Conservation (phyloP, 345 rosid genomes). For the Linum lewisii region DNA sequence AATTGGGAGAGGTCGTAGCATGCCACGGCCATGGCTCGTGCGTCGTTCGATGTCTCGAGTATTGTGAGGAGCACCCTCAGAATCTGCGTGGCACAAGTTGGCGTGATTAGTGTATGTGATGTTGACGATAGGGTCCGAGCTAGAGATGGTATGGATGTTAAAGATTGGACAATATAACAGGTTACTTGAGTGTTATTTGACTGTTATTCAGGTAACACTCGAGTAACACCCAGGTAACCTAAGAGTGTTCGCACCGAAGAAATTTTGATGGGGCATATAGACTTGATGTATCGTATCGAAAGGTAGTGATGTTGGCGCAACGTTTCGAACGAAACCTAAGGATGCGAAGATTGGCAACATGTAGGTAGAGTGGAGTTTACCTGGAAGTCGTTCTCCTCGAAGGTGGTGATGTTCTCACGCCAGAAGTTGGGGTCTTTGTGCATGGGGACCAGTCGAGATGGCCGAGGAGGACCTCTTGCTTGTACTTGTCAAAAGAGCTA, state of each 20-base stretch:
- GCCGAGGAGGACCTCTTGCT: slow-evolving; percentile 93
- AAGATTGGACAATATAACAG: too few species aligned
- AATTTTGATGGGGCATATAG: too few species aligned
- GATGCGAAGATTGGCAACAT: too few species aligned
- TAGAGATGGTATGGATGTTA: neutral
- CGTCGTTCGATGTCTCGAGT: slow-evolving; percentile 78
- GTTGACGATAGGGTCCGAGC: neutral
- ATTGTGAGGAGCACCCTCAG: slow-evolving; percentile 85
- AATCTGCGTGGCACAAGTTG: slow-evolving; percentile 38
- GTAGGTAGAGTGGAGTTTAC: slow-evolving; percentile 27
- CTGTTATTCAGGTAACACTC: too few species aligned
- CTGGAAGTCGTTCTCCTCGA: slow-evolving; percentile 97
- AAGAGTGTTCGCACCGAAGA: too few species aligned
- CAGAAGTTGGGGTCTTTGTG: slow-evolving; percentile 88
- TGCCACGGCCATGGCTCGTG: slow-evolving; percentile 80
- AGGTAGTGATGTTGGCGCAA: too few species aligned
- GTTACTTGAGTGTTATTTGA: too few species aligned
- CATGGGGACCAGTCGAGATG: slow-evolving; percentile 99
- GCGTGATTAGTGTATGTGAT: neutral
- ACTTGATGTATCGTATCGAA: too few species aligned
- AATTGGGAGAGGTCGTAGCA: slow-evolving; percentile 95
- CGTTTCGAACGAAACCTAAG: too few species aligned
- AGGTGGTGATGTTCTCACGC: slow-evolving; percentile 77
- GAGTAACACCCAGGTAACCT: too few species aligned
- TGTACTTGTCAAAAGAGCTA: slow-evolving; percentile 92